Percentiles rank a stretch among this genome's conserved stretches.
Evolutionary conservation across 805 yeast genomes (phyloP).

Genomic region (Starmerella bombicola): DNA sequence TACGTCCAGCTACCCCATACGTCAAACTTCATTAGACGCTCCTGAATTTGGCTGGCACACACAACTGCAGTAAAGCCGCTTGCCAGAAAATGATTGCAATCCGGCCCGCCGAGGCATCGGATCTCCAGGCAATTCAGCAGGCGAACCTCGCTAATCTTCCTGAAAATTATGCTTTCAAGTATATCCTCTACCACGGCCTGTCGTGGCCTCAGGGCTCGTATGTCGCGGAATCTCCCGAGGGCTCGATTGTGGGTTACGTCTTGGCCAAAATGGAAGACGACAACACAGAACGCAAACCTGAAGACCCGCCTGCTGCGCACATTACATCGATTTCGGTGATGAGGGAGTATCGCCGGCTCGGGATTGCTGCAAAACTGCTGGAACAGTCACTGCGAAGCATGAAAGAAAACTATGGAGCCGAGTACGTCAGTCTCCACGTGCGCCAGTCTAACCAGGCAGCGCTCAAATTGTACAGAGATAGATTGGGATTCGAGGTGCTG

Average conservation of each 20-base stretch:
- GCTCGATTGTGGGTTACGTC: conserved; percentile 87
- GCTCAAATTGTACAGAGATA: conserved; percentile 74
- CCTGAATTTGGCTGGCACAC: too few species aligned
- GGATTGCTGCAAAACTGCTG: conserved; percentile 77
- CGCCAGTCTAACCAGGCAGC: conserved; percentile 92
- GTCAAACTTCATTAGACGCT: too few species aligned
- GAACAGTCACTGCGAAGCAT: conserved; percentile 69
- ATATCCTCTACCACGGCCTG: conserved; percentile 82
- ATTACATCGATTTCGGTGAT: conserved; percentile 86
- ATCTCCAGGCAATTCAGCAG: conserved; percentile 90
- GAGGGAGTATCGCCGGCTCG: conserved; percentile 92
- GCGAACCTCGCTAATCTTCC: conserved; percentile 86
- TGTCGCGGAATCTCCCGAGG: conserved; percentile 68
- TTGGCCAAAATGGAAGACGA: conserved; percentile 95
- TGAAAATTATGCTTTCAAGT: conserved; percentile 84
- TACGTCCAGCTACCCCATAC: too few species aligned
- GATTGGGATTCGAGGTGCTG: conserved; percentile 69
- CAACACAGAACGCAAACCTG: conserved; percentile 21
- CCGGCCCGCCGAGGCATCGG: conserved; percentile 74
- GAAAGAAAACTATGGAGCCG: conserved; percentile 67
- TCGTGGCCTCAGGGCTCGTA: conserved; percentile 98
- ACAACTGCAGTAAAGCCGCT: too few species aligned
- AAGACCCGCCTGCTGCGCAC: conserved; percentile 61
- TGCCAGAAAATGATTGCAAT: conserved; percentile 62
- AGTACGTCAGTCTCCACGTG: conserved; percentile 82